Evolutionary conservation across 2,329 filamentous ascomycete genomes (phyloP), one percentile per base, ranked within the genome.

Genomic region (Penicillium sp.): DNA sequence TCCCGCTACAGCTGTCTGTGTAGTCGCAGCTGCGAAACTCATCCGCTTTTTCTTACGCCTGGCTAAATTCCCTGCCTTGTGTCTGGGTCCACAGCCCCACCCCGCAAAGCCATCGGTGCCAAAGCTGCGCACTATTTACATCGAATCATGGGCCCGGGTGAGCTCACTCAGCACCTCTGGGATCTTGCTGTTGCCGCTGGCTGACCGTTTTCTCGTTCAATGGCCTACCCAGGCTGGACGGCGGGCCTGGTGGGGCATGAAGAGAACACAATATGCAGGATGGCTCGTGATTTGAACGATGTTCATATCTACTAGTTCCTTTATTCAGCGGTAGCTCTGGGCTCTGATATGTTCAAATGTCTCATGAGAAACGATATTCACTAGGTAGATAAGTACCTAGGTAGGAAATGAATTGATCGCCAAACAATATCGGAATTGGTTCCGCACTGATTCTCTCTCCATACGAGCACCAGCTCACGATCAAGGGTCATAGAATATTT

Each of bases 81-180:
- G 52, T 18, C 56, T 30, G 16, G 40, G 62, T 50, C 48, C 47
- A 56, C 47, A 39, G 55, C 29, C 58, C 52, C 7, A 27, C 9
- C 44, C 36, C 13, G 7, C 23, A 14, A 27, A 36, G 7, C 11
- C 27, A 6, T n/a, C 51, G 7, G 47, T 56, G 50, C 49, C 54
- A 11, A 47, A 56, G 59, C 86, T 93, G 76, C 84, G 85, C 58
- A 86, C 89, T 9, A 78, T 97, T 13, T 99, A 94, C 70, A 83
- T 97, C 27, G 94, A 99, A 78, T 94, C 89, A 18, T 97, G 92
- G 87, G 93, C 94, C 2, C 82, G 94, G 14, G 89, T 96, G 14
- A 86, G 82, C 61, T 87, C 84, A 11, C 74, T 97, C 60, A 97
- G 93, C 75, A 72, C 97, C 55, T 96, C 90, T 35, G 94, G 93